Evolutionary conservation across 768 basidiomycete species (phyloP).

Genomic region (Suillus luteus): DNA sequence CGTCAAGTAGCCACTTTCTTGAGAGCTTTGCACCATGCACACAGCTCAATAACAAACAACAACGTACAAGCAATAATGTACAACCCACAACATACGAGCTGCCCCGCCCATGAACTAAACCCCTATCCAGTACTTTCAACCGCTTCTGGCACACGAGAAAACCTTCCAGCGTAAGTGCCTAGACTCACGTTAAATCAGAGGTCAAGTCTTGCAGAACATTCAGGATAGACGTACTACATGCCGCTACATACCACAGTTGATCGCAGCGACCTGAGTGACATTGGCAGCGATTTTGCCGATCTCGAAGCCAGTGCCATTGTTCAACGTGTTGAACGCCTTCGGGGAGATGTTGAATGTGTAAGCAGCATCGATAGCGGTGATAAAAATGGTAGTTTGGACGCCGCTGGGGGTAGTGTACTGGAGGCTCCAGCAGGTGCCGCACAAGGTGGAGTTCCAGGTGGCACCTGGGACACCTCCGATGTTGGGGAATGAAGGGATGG

Average conservation of each 20-base stretch:
- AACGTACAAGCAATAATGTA: background rate
- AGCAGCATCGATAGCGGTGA: slow-evolving; percentile 11
- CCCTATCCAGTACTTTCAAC: background rate
- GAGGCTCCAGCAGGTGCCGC: slow-evolving; percentile 14
- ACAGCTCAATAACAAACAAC: background rate
- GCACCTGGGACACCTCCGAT: slow-evolving; percentile 14
- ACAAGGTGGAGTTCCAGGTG: slow-evolving; percentile 13
- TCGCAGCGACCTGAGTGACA: slow-evolving; percentile 6
- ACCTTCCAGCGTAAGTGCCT: background rate
- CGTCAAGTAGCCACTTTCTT: background rate
- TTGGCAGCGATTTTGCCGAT: background rate
- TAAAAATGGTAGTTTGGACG: background rate
- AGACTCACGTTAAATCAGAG: background rate
- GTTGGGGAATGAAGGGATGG: slow-evolving; percentile 17
- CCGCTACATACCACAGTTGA: slow-evolving; percentile 11
- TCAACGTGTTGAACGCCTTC: slow-evolving; percentile 1
- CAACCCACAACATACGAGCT: background rate
- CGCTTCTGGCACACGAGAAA: background rate
- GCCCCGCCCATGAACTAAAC: background rate
- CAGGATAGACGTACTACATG: slow-evolving; percentile 5
- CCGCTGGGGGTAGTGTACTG: slow-evolving; percentile 7
- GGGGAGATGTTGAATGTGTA: slow-evolving; percentile 11
- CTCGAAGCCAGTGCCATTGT: background rate
- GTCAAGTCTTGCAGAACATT: background rate
- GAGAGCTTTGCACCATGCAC: background rate